Conservation (phyloP, 768 basidiomycete genomes). For the Boletus huronensis region DNA sequence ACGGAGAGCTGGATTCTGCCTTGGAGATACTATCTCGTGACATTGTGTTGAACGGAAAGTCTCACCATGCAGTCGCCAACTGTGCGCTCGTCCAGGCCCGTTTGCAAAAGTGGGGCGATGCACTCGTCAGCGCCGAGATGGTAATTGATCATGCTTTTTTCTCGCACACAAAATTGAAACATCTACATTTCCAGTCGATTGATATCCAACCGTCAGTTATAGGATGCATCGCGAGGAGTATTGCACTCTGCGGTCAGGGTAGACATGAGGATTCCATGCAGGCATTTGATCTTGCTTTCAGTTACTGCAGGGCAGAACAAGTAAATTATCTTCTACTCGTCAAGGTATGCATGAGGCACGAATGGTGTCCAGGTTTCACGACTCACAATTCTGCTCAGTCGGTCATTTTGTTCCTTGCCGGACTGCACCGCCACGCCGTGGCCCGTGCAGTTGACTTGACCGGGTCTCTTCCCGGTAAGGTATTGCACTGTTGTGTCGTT, state of each 20-base stretch:
- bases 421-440: slow-evolving; percentile 1
- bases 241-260: slow-evolving; percentile 10
- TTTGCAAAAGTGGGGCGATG: background rate
- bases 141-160: background rate
- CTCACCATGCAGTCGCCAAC: slow-evolving; percentile 4
- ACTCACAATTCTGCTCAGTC: slow-evolving; percentile 2
- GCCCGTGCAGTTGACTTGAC: slow-evolving; percentile 8
- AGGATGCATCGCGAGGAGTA: slow-evolving; percentile 15
- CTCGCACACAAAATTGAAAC: background rate
- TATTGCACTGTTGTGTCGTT: background rate
- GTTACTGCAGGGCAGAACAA: slow-evolving; percentile 1
- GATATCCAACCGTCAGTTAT: slow-evolving; percentile 8
- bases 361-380: background rate
- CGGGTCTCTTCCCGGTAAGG: background rate
- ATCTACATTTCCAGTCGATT: slow-evolving; percentile 3
- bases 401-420: slow-evolving; percentile 6
- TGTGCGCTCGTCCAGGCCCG: slow-evolving; percentile 12
- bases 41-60: slow-evolving; percentile 2
- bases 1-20: background rate
- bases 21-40: slow-evolving; percentile 8
- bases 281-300: slow-evolving; percentile 16
- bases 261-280: slow-evolving; percentile 15
- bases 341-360: slow-evolving; percentile 1
- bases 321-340: slow-evolving; percentile 13
- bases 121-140: slow-evolving; percentile 13